A percentile compares a stretch with the other conserved stretches of the same genome.
Conservation (phyloP, 345 rosid species). For the Euphorbia pulcherrima region DNA sequence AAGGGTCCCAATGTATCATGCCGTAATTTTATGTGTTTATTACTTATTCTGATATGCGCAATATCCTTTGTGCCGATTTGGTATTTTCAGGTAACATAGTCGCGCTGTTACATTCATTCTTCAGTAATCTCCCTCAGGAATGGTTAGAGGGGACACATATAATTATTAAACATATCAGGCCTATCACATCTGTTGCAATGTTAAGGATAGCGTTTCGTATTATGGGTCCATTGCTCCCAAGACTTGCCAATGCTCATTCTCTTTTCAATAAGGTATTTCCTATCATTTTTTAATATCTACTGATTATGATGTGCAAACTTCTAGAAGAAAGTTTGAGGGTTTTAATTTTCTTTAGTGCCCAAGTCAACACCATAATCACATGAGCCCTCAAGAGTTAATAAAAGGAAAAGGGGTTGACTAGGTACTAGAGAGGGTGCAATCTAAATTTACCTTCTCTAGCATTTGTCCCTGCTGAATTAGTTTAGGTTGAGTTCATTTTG, state of each 20-base stretch:
- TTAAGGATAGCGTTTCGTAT: slow-evolving; percentile 89
- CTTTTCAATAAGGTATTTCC: slow-evolving; percentile 81
- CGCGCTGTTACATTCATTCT: slow-evolving; percentile 93
- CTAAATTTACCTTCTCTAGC: too few relatives aligned
- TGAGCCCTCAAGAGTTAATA: too few relatives aligned
- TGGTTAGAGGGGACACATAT: slow-evolving; percentile 90
- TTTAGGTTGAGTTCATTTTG: too few relatives aligned
- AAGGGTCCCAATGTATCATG: too few relatives aligned
- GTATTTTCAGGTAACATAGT: slow-evolving; percentile 71
- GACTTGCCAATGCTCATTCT: slow-evolving; percentile 83
- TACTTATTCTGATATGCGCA: slow-evolving; percentile 8
- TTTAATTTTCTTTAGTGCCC: background rate
- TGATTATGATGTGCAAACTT: background rate
- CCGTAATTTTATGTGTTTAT: background rate
- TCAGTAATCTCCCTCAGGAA: slow-evolving; percentile 94
- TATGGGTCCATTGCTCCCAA: slow-evolving; percentile 92
- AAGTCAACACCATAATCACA: background rate
- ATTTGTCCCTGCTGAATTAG: too few relatives aligned
- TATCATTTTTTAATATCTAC: background rate
- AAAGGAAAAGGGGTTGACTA: background rate
- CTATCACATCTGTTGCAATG: slow-evolving; percentile 90
- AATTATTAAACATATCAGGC: slow-evolving; percentile 76
- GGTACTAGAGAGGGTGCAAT: too few relatives aligned
- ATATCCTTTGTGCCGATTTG: slow-evolving; percentile 17
- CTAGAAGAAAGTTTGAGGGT: background rate